phyloP scores from a whole-genome alignment of 1,139 yeast genomes.

The Suhomyces anneliseae region DNA sequence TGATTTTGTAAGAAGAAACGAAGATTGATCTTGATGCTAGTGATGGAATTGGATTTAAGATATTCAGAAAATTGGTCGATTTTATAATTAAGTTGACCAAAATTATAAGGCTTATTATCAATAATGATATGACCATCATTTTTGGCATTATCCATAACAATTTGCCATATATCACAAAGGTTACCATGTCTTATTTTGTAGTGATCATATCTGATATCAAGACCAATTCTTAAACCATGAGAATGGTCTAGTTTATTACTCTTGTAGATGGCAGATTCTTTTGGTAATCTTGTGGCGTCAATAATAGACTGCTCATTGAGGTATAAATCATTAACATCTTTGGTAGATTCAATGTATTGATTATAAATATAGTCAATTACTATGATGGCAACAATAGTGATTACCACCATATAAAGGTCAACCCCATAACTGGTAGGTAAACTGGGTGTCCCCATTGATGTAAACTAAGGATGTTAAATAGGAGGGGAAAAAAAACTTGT shows the following conservation, averaged over 20 bases:
- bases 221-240: slow-evolving; percentile 56
- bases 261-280: slow-evolving; percentile 66
- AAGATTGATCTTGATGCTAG: slow-evolving; percentile 20
- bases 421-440: slow-evolving; percentile 2
- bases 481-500: too few species aligned
- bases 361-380: slow-evolving; percentile 22
- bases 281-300: slow-evolving; percentile 53
- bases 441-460: not conserved
- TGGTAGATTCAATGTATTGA: slow-evolving; percentile 28
- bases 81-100: slow-evolving; percentile 27
- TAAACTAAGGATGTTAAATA: too few species aligned
- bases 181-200: slow-evolving; percentile 70
- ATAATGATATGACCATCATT: slow-evolving; percentile 17
- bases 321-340: slow-evolving; percentile 60
- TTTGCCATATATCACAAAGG: slow-evolving; percentile 63
- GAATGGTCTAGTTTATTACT: slow-evolving; percentile 65
- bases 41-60: slow-evolving; percentile 15
- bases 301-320: slow-evolving; percentile 58
- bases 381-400: slow-evolving; percentile 21
- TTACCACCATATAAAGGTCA: slow-evolving; percentile 13
- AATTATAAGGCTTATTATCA: slow-evolving; percentile 17
- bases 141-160: slow-evolving; percentile 25
- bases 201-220: slow-evolving; percentile 58
- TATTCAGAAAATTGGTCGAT: slow-evolving; percentile 19
- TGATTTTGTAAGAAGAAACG: slow-evolving; percentile 18